These are phyloP conservation scores for Fusarium verticillioides DNA, from an alignment of 2,329 filamentous ascomycete species.

Conservation along the genomic window DNA sequence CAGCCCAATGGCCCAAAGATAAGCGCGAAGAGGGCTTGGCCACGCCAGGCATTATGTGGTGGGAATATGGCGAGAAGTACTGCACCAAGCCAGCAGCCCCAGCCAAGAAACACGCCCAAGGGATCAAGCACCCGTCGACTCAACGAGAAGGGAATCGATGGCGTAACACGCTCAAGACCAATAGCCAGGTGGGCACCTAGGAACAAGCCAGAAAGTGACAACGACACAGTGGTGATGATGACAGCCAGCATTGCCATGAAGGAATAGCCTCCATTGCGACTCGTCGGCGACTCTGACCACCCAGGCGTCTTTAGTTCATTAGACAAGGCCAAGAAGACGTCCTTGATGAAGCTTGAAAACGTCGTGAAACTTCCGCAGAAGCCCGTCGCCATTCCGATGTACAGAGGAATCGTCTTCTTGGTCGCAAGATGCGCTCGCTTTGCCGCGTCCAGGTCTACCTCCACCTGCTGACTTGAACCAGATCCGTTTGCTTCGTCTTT, in stretches of 20 bases:
- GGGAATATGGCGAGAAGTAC: slow-evolving; percentile 78
- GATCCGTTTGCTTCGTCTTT: slow-evolving; percentile 53
- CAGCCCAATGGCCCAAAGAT: slow-evolving; percentile 87
- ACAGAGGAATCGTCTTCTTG: slow-evolving; percentile 90
- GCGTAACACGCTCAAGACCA: slow-evolving; percentile 66
- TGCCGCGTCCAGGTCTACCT: slow-evolving; percentile 55
- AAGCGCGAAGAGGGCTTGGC: slow-evolving; percentile 77
- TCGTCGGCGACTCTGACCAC: slow-evolving; percentile 50
- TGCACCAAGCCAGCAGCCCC: slow-evolving; percentile 81
- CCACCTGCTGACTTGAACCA: slow-evolving; percentile 18
- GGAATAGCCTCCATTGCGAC: slow-evolving; percentile 78
- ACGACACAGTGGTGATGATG: slow-evolving; percentile 74
- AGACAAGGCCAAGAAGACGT: slow-evolving; percentile 80
- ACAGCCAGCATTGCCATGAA: slow-evolving; percentile 85
- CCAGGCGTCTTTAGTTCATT: slow-evolving; percentile 70
- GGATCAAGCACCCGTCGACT: slow-evolving; percentile 73
- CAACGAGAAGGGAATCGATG: slow-evolving; percentile 67
- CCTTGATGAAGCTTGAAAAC: slow-evolving; percentile 87
- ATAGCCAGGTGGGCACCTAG: slow-evolving; percentile 81
- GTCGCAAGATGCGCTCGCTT: slow-evolving; percentile 69
- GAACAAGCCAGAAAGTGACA: slow-evolving; percentile 76
- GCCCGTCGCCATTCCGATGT: slow-evolving; percentile 85
- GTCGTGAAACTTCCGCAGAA: slow-evolving; percentile 92
- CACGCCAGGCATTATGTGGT: slow-evolving; percentile 80
- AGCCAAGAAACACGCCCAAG: slow-evolving; percentile 70